Base-by-base conservation (phyloP, 2,329 filamentous ascomycete genomes). In the Penicillium sp. region DNA sequence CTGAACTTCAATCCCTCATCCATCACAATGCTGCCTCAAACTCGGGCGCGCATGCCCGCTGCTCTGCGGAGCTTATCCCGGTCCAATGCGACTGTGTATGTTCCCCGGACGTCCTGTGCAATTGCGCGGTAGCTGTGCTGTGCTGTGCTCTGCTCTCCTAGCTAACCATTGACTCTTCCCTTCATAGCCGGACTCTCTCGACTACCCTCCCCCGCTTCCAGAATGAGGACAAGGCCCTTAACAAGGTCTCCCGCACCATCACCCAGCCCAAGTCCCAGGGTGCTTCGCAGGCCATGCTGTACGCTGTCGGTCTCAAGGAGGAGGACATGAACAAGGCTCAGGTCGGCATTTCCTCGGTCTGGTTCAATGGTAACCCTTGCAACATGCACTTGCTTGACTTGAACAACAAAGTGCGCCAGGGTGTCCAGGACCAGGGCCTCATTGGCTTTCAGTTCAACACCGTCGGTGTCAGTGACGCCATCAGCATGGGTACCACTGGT, bases 391-490 rank as follows among this genome's bases (percentile, higher is more conserved):
- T 99, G 65, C 85, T 99, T 79, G 91, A 96, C 74, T 87, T 99
- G 64, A 96, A 91, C 75, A 85, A 90, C 77, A 82, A 89, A 67
- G 90, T 97, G 68, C 89, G 87, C 70, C 86, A 90, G 74, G 87
- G 89, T 65, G 89, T 91, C 35, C 81, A 88, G 70, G 83, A 90
- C 72, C 91, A 93, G 33, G 91, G 92, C 24, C 84, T 99, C 64
- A 85, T 96, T 63, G 92, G 93, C 66, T 96, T 96, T 85, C 93
- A 97, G 78, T 99, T 99, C 87, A 99, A 99, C 84, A 99, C 96
- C 63, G 92, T 99, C 74, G 95, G 95, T 74, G 96, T 99, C 69
- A 97, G 92, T 67, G 95, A 99, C 78, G 95, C 88, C 62, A 99
- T 99, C 72, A 97, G 92, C 72, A 99, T 99, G 95, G 95, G 95